Base-by-base conservation (phyloP, 2,329 filamentous ascomycete species). In the Diaporthe ampelina region DNA sequence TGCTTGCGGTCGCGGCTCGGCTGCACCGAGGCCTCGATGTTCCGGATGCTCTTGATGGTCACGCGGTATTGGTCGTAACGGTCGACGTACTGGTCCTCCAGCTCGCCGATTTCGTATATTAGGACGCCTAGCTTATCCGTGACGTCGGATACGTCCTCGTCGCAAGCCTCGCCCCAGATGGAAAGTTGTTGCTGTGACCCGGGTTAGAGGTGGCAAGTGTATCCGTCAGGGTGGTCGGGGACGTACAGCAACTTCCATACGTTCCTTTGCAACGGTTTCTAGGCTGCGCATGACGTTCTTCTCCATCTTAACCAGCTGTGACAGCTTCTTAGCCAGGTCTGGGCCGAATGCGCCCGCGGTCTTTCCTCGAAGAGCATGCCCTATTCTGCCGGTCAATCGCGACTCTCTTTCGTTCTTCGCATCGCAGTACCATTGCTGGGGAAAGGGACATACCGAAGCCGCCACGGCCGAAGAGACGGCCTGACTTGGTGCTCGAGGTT, bases 221-320 rank as follows among this genome's bases (percentile, higher is more conserved):
- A 32, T 19, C 11, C 17, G 8, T 8, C n/a, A 19, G 37, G 19
- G 7, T 19, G 21, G 17, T 10, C 37, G 3, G 13, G 26, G 6
- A 52, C 94, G 81, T 94, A 98, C 95, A 81, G 97, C 97, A 78
- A 98, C 96, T 81, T 98, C 97, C 95, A 98, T 98, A 80, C 97
- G 93, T 89, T 99, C 97, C 81, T 95, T 93, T 59, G 95, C 95
- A 71, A 98, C 97, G 67, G 95, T 90, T 84, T 99, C 97, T 89
- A 98, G 92, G 83, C 95, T 98, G 84, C 97, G 95, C 97, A 99
- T 99, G 73, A 98, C 94, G 83, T 99, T 98, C 92, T 99, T 99
- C 88, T 99, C 97, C 97, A 99, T 99, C 91, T 99, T 99, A 77
- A 99, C 97, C 70, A 99, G 91, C 87, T 97, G 94, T 54, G 95